A percentile compares a stretch with the other conserved stretches of the same genome.
These are phyloP conservation scores for Plasmodium gonderi DNA, from an alignment of 169 alveolate genomes.

Conservation along the genomic window DNA sequence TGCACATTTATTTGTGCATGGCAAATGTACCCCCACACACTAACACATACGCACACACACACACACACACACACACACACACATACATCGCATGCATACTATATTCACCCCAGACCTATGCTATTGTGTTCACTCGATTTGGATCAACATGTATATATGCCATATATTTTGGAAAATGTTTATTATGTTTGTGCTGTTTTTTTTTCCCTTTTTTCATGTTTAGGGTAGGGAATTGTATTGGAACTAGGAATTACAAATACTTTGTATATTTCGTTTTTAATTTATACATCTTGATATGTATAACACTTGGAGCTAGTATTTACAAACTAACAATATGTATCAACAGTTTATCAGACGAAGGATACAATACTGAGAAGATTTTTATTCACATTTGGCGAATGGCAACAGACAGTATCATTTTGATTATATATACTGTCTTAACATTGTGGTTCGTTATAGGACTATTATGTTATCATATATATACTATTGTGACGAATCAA, in stretches of 20 bases:
- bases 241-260: conserved; percentile 89
- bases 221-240: conserved; percentile 90
- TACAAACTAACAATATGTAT: conserved; percentile 75
- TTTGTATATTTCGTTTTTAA: conserved; percentile 78
- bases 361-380: conserved; percentile 37
- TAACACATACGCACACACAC: too few relatives aligned
- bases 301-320: conserved; percentile 65
- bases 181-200: too few relatives aligned
- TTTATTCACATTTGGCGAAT: conserved; percentile 69
- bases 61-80: too few relatives aligned
- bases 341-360: conserved; percentile 26
- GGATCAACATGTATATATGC: too few relatives aligned
- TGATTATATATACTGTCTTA: conserved; percentile 71
- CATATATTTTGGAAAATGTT: too few relatives aligned
- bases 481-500: conserved; percentile 83
- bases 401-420: conserved; percentile 68
- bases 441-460: conserved; percentile 88
- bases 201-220: not conserved
- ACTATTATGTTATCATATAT: conserved; percentile 82
- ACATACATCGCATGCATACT: too few relatives aligned
- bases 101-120: too few relatives aligned
- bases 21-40: too few relatives aligned
- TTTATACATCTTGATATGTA: conserved; percentile 68
- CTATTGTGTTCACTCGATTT: not conserved
- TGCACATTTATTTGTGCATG: not conserved